phyloP scores from a whole-genome alignment of 148 eudicot genomes.

The Nepenthes gracilis region DNA sequence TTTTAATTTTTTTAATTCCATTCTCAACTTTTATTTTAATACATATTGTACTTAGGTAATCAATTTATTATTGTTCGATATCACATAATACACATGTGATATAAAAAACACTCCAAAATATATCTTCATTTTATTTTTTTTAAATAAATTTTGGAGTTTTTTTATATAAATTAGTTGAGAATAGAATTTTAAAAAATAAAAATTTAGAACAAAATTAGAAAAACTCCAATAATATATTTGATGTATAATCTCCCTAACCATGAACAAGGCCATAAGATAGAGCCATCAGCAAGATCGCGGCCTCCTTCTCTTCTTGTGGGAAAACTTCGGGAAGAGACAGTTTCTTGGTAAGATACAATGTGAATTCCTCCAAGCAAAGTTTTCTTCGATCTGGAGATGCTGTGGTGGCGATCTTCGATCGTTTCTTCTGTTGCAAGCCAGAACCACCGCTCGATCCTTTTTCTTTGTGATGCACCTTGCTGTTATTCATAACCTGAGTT shows the following conservation, averaged over 20 bases:
- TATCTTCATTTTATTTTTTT: no score
- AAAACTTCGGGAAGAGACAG: slow-evolving; percentile 38
- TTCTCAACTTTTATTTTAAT: no score
- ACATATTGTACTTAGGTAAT: no score
- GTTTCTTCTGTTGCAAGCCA: slow-evolving; percentile 22
- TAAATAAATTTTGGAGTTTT: no score
- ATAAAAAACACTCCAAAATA: no score
- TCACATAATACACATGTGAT: no score
- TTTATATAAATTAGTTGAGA: no score
- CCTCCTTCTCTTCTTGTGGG: slow-evolving; percentile 68
- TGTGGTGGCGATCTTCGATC: slow-evolving; percentile 14
- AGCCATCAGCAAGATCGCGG: slow-evolving; percentile 77
- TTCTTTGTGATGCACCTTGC: slow-evolving; percentile 16
- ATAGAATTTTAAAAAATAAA: no score
- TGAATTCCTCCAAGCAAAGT: slow-evolving; percentile 41
- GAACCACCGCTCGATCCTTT: slow-evolving; percentile 10
- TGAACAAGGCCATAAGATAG: slow-evolving; percentile 54
- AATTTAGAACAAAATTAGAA: no score
- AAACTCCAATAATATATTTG: no score
- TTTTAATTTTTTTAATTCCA: no score
- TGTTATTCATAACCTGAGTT: slow-evolving; percentile 14
- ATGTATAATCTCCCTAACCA: slow-evolving; percentile 8
- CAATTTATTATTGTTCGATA: no score
- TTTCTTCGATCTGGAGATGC: slow-evolving; percentile 4
- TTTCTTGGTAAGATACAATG: slow-evolving; percentile 38